Evolutionary conservation across 1,284 basidiomycete genomes (phyloP), one percentile per base, ranked within the genome.

Genomic region (Agroathelia rolfsii): DNA sequence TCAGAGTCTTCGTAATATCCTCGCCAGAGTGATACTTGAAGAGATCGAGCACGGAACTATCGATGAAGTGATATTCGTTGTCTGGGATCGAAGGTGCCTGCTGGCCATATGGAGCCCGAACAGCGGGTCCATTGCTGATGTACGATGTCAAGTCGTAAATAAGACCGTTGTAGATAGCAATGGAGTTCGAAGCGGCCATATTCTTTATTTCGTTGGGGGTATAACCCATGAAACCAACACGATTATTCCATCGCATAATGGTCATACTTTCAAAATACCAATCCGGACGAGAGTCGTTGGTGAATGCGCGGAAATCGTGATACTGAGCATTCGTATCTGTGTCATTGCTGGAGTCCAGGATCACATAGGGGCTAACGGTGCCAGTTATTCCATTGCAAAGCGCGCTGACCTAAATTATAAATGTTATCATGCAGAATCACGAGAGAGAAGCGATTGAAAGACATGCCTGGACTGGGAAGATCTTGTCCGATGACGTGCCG

Each of bases 191-290:
- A 31, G 50, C 67, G 6, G 84, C 81, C 69, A 81, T 71, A 43
- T 70, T 76, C 46, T 62, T 69, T 49, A 98, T 72, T 41, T 84
- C 79, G 48, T 78, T 77, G 14, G 76, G 74, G 0, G 87, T 90
- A 53, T 77, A 87, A 1, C 92, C 95, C 44, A 95, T 58, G 56
- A 94, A 97, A 0, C 94, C 93, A 29, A 80, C 72, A 32, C 92
- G 81, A 47, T 77, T 81, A 38, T 76, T 83, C 65, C 82, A 93
- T 4, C 92, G 83, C 76, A 99, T 80, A 47, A 72, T 61, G 5
- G 82, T 78, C 89, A 93, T 93, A 43, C 66, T 72, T 62, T 98
- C 86, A 45, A 84, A 90, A 59, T 98, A 98, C 95, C 94, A 99
- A 55, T 98, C 94, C 0, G 92, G 90, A 14, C 93, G 77, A 1